Conservation (phyloP, 208 protist species). For the Trichomonas vaginalis region DNA sequence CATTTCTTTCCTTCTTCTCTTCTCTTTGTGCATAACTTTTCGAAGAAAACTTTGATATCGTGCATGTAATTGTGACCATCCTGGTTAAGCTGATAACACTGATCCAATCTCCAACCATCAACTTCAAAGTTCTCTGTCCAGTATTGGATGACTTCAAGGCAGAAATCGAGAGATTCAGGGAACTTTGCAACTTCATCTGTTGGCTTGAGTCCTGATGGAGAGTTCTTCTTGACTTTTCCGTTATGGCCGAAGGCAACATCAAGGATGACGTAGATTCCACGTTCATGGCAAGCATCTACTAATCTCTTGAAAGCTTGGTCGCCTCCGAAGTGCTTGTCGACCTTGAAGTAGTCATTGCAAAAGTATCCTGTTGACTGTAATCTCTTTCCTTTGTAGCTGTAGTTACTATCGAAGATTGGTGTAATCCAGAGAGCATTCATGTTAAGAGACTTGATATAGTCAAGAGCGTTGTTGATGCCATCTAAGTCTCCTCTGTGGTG, state of each 20-base stretch:
- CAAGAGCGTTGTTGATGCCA: not conserved
- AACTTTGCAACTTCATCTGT: not conserved
- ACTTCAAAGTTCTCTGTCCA: not conserved
- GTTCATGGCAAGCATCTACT: not conserved
- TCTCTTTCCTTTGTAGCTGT: not conserved
- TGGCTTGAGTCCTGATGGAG: not conserved
- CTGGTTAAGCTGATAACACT: not conserved
- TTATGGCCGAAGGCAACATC: not conserved
- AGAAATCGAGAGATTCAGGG: not conserved
- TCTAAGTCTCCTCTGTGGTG: not conserved
- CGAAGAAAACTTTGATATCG: not conserved
- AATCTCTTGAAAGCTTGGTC: not conserved
- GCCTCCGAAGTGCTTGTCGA: not conserved
- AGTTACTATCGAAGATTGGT: not conserved
- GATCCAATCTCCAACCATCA: not conserved
- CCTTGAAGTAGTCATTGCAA: not conserved
- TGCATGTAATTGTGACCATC: not conserved
- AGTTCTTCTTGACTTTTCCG: not conserved
- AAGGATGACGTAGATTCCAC: not conserved
- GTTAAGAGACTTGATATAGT: not conserved
- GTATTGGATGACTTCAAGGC: not conserved
- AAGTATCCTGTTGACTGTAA: not conserved
- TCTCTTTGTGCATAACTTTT: not conserved
- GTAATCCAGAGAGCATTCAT: not conserved
- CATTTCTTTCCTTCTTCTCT: not conserved